phyloP scores from a whole-genome alignment of 768 basidiomycete genomes.

The Punctularia strigosozonata region DNA sequence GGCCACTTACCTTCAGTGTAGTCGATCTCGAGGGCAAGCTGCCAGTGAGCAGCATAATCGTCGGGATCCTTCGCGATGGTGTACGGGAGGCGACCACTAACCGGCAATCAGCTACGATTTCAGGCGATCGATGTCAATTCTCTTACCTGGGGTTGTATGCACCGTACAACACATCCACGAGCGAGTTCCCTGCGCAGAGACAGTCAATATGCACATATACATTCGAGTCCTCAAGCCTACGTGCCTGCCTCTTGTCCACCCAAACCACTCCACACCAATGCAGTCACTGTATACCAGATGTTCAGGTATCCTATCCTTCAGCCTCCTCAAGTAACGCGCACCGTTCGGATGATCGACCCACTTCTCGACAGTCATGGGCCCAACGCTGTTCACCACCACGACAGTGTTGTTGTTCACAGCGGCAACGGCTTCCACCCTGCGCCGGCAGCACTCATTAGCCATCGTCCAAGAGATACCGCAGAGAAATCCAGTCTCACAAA shows the following conservation, averaged over 20 bases:
- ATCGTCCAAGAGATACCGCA: too few relatives aligned
- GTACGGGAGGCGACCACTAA: conserved; percentile 37
- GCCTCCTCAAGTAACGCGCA: too few relatives aligned
- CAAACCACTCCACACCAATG: conserved; percentile 24
- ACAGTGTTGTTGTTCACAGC: conserved; percentile 45
- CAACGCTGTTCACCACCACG: conserved; percentile 58
- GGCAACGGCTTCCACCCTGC: conserved; percentile 41
- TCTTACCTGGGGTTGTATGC: conserved; percentile 36
- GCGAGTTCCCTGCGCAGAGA: conserved; percentile 35
- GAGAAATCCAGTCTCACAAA: too few relatives aligned
- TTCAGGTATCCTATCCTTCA: neutral
- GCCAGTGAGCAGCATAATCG: conserved; percentile 34
- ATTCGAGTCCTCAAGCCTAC: too few relatives aligned
- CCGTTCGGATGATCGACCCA: conserved; percentile 41
- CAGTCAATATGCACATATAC: too few relatives aligned
- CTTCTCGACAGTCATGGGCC: conserved; percentile 34
- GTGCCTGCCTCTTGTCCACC: conserved; percentile 43
- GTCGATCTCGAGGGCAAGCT: too few relatives aligned
- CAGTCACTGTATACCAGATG: neutral
- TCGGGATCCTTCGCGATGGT: conserved; percentile 32
- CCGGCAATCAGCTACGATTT: too few relatives aligned
- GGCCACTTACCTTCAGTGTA: too few relatives aligned
- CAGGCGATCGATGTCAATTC: too few relatives aligned
- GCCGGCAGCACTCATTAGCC: too few relatives aligned
- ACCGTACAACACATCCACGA: conserved; percentile 41